Percentiles rank a stretch among this genome's conserved stretches.
Conservation (phyloP, 192 early-diverging fungal genomes). For the Spizellomyces punctatus region DNA sequence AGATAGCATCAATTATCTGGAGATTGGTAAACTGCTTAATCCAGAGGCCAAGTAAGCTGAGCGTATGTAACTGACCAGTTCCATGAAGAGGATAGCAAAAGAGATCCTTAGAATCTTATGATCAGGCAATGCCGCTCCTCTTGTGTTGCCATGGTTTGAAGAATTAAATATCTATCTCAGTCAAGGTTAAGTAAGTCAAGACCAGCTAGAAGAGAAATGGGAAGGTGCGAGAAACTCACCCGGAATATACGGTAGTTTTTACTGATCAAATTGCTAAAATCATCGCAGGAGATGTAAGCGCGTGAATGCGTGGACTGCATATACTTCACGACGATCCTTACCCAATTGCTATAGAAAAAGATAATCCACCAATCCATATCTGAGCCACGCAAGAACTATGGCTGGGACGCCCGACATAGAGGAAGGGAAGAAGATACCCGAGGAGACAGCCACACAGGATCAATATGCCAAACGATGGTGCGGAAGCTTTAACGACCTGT, state of each 20-base stretch:
- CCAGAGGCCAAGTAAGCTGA: not conserved
- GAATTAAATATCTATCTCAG: not conserved
- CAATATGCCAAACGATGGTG: slow-evolving; percentile 10
- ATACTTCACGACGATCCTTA: not conserved
- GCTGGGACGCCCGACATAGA: slow-evolving; percentile 25
- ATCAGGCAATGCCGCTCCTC: slow-evolving; percentile 13
- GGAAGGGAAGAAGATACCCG: slow-evolving; percentile 14
- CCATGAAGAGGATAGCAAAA: slow-evolving; percentile 7
- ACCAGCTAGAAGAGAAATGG: not conserved
- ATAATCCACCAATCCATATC: slow-evolving; percentile 25
- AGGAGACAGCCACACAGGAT: slow-evolving; percentile 12
- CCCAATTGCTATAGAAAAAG: slow-evolving; percentile 27
- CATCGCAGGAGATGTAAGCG: not conserved
- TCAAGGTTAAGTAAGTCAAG: not conserved
- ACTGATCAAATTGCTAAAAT: slow-evolving; percentile 20
- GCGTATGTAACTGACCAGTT: slow-evolving; percentile 6
- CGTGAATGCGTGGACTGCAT: not conserved
- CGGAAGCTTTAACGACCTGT: slow-evolving; percentile 17
- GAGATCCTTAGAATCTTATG: slow-evolving; percentile 4
- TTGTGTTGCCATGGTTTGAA: not conserved
- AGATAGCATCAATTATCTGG: slow-evolving; percentile 19
- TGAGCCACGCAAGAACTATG: slow-evolving; percentile 19
- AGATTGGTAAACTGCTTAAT: not conserved
- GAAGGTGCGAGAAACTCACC: not conserved
- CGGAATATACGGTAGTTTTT: slow-evolving; percentile 28